These are phyloP conservation scores for Hordeum marinum DNA, from an alignment of 176 grass and related monocot species.

Conservation along the genomic window DNA sequence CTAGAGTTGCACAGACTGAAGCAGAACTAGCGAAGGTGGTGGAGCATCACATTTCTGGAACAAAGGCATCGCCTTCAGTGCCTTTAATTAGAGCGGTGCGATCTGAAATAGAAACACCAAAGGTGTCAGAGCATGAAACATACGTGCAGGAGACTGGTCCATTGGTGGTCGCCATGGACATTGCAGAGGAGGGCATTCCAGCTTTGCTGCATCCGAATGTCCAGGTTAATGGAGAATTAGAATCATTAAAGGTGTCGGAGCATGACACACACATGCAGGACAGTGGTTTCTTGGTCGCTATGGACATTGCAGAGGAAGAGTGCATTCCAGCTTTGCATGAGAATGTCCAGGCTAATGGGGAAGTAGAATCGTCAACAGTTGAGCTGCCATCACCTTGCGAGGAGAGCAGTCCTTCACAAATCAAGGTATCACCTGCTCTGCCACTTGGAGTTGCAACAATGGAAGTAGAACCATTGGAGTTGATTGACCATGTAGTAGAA, in stretches of 20 bases:
- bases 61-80: background rate
- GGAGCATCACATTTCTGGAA: background rate
- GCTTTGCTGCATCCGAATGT: background rate
- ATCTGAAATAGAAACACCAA: background rate
- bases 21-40: background rate
- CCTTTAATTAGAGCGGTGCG: background rate
- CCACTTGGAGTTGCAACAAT: background rate
- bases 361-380: background rate
- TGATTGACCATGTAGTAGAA: background rate
- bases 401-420: background rate
- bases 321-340: conserved; percentile 15
- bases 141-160: background rate
- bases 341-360: conserved; percentile 12
- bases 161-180: conserved; percentile 10
- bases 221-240: too few species aligned
- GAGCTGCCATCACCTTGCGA: background rate
- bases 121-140: background rate
- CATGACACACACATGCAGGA: background rate
- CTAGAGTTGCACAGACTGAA: background rate
- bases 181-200: conserved; percentile 25
- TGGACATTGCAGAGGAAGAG: conserved; percentile 17
- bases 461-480: background rate
- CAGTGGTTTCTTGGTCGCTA: background rate
- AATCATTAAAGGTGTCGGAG: background rate
- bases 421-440: background rate